Percentiles rank a stretch among this genome's conserved stretches.
phyloP scores from a whole-genome alignment of 257 asterid species.

The Solanum clarkiae region DNA sequence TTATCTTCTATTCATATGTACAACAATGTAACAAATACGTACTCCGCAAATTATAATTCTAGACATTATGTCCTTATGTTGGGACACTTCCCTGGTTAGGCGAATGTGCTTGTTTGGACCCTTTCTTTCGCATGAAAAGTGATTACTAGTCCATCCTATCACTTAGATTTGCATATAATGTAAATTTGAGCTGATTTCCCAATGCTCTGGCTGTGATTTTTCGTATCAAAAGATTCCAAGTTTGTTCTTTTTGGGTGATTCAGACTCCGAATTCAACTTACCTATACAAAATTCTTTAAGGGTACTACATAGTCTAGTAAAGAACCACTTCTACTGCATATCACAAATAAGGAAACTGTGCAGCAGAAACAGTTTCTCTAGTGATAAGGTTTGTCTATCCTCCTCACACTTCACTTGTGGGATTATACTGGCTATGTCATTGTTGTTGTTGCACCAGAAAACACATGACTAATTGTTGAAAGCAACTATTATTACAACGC shows the following conservation, averaged over 20 bases:
- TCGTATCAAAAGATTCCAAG: neutral
- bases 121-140: neutral
- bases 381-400: too few species aligned
- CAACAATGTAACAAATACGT: neutral
- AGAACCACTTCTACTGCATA: neutral
- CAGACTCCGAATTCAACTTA: neutral
- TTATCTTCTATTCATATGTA: neutral
- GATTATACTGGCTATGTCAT: too few species aligned
- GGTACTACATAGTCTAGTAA: neutral
- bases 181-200: neutral
- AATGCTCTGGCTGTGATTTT: neutral
- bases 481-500: neutral
- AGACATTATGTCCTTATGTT: neutral
- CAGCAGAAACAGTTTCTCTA: neutral
- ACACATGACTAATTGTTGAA: neutral
- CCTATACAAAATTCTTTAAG: neutral
- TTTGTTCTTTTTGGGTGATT: neutral
- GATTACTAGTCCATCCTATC: neutral
- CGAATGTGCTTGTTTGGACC: neutral
- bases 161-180: neutral
- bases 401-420: too few species aligned
- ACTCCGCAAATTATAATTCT: neutral
- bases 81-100: neutral
- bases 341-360: neutral
- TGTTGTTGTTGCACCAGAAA: neutral